Evolutionary conservation across 108 stramenopile species (phyloP).

Genomic region (Cyclotella cryptica): DNA sequence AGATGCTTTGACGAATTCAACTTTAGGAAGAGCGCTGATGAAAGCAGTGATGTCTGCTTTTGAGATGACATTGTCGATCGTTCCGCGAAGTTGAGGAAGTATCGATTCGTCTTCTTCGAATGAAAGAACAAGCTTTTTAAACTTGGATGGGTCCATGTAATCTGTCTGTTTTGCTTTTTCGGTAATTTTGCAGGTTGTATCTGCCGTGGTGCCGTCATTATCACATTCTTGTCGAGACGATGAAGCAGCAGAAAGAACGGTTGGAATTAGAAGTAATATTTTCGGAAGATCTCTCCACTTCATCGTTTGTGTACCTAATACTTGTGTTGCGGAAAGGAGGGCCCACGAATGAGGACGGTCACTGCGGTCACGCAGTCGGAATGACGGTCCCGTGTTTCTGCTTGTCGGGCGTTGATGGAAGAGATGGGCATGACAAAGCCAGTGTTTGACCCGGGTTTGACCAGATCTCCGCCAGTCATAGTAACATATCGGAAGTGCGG

Average conservation of each 20-base stretch:
- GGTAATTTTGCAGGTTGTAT: neutral
- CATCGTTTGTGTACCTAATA: neutral
- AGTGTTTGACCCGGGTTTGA: too few relatives aligned
- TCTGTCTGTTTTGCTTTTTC: neutral
- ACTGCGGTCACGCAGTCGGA: too few relatives aligned
- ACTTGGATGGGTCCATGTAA: neutral
- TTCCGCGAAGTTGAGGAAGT: slow-evolving; percentile 30
- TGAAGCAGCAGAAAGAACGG: neutral
- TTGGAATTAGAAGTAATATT: neutral
- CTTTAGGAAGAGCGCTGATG: slow-evolving; percentile 10
- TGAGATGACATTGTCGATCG: slow-evolving; percentile 16
- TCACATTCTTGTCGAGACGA: neutral
- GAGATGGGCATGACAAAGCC: too few relatives aligned
- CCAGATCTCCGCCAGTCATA: too few relatives aligned
- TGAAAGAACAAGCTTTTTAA: neutral
- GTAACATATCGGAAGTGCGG: too few relatives aligned
- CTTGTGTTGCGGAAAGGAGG: neutral
- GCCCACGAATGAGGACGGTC: neutral
- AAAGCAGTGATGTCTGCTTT: slow-evolving; percentile 8
- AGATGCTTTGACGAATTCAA: slow-evolving; percentile 29
- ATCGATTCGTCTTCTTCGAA: slow-evolving; percentile 5
- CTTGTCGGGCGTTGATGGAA: too few relatives aligned
- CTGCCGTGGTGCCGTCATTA: neutral
- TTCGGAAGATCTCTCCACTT: neutral
- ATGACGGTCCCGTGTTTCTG: too few relatives aligned